phyloP scores from a whole-genome alignment of 73 alveolate species.

The Durusdinium trenchii region DNA sequence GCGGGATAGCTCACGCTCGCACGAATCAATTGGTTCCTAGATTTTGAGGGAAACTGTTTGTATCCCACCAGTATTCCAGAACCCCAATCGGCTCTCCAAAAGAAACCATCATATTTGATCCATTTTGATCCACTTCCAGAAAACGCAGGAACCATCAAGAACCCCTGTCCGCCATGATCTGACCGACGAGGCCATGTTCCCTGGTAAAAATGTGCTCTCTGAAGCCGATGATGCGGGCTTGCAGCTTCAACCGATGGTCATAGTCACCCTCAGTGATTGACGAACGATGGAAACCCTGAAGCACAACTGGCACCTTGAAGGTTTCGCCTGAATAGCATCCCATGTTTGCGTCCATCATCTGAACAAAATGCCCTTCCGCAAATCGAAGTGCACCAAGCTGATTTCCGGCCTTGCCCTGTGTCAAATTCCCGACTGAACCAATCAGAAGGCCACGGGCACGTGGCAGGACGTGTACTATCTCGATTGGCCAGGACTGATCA shows the following conservation, averaged over 20 bases:
- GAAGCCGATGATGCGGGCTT: constrained; percentile 70
- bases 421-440: constrained; percentile 47
- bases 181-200: constrained; percentile 85
- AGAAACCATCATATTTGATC: no score
- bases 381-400: constrained; percentile 93
- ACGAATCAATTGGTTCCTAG: not conserved
- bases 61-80: not conserved
- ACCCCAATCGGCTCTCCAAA: no score
- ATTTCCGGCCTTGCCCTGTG: constrained; percentile 93
- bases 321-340: constrained; percentile 89
- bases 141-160: not conserved
- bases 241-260: constrained; percentile 64
- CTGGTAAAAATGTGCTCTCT: constrained; percentile 90
- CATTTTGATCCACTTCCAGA: no score
- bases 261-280: constrained; percentile 52
- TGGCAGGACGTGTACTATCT: constrained; percentile 82
- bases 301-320: constrained; percentile 86
- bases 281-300: constrained; percentile 81
- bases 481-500: constrained; percentile 49
- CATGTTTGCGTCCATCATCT: constrained; percentile 95
- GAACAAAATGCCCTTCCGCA: constrained; percentile 92
- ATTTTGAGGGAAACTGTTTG: not conserved
- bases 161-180: constrained; percentile 63
- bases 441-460: constrained; percentile 85
- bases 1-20: no score